phyloP scores from a whole-genome alignment of 2,329 filamentous ascomycete species.

The Aspergillus sp. region DNA sequence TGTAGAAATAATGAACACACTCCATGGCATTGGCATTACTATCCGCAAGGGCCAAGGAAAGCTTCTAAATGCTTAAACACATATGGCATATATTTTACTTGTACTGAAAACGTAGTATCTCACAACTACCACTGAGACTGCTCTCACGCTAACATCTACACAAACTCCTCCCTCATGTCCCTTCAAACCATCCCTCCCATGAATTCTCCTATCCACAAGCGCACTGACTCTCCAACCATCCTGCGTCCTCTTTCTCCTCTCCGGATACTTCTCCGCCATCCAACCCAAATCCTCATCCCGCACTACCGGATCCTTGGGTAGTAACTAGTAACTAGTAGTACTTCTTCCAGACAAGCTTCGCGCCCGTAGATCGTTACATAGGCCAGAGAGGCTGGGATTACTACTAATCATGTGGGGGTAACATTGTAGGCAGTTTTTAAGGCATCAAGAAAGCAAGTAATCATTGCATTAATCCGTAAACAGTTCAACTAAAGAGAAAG shows the following conservation, averaged over 20 bases:
- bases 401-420: too few relatives aligned
- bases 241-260: conserved; percentile 36
- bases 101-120: too few relatives aligned
- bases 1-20: too few relatives aligned
- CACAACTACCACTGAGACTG: too few relatives aligned
- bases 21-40: too few relatives aligned
- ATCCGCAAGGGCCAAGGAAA: too few relatives aligned
- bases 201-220: conserved; percentile 21
- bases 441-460: background rate
- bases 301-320: conserved; percentile 13
- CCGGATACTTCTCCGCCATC: conserved; percentile 17
- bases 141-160: too few relatives aligned
- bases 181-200: background rate
- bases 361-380: conserved; percentile 21
- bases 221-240: conserved; percentile 39
- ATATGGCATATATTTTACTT: too few relatives aligned
- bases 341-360: conserved; percentile 8
- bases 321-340: too few relatives aligned
- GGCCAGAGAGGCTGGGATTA: background rate
- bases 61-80: too few relatives aligned
- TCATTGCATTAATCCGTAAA: background rate
- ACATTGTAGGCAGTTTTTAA: too few relatives aligned
- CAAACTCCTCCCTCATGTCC: background rate
- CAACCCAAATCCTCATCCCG: conserved; percentile 23
- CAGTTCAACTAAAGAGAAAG: background rate